Evolutionary conservation across 2,329 filamentous ascomycete genomes (phyloP).

Genomic region (Didymella arachidicola): DNA sequence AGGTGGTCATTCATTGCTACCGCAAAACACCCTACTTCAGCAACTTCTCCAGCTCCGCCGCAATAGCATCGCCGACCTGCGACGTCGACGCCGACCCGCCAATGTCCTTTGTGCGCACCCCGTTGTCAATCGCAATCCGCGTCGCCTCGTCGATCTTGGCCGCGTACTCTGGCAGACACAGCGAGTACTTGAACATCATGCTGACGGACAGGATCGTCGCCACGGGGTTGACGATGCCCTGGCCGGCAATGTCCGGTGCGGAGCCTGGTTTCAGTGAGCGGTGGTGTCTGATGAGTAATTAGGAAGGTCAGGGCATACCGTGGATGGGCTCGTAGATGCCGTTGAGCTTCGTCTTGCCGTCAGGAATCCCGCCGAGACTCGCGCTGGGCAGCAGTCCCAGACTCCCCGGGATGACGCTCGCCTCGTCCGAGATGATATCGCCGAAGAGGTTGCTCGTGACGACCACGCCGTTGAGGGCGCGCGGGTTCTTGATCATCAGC

Average conservation of each 20-base stretch:
- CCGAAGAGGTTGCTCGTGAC: constrained; percentile 95
- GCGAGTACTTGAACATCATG: constrained; percentile 96
- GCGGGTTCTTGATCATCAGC: constrained; percentile 95
- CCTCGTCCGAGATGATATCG: constrained; percentile 95
- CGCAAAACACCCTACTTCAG: constrained; percentile 53
- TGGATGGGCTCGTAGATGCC: constrained; percentile 99
- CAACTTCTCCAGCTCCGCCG: constrained; percentile 74
- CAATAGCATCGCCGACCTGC: constrained; percentile 84
- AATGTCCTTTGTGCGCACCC: constrained; percentile 82
- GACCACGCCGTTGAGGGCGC: constrained; percentile 85
- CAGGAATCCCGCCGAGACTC: constrained; percentile 83
- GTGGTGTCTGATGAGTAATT: not conserved
- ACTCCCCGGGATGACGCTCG: constrained; percentile 89
- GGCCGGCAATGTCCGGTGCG: constrained; percentile 90
- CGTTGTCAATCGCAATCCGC: constrained; percentile 77
- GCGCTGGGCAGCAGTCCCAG: constrained; percentile 89
- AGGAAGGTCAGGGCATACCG: constrained; percentile 61
- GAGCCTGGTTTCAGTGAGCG: constrained; percentile 63
- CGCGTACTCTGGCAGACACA: constrained; percentile 79
- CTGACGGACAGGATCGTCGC: constrained; percentile 90
- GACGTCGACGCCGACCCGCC: constrained; percentile 76
- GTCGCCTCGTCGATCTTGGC: constrained; percentile 83
- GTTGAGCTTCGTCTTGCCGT: constrained; percentile 83
- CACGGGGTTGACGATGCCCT: constrained; percentile 90
- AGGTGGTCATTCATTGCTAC: too few species aligned